Evolutionary conservation across 140 eudicot species (phyloP).

Genomic region (Senecio squalidus): DNA sequence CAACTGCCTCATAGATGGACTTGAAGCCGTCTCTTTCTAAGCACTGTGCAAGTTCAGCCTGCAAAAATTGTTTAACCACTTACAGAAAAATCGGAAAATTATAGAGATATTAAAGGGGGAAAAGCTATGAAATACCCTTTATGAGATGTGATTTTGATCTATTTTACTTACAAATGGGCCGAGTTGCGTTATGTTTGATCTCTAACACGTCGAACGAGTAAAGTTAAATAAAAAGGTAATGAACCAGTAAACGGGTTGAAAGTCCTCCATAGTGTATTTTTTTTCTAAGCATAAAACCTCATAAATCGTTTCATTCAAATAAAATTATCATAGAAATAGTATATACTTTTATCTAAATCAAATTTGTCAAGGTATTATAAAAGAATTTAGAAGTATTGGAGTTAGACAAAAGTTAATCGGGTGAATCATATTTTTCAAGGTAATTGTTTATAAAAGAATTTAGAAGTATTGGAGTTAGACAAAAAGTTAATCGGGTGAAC

Average conservation of each 20-base stretch:
- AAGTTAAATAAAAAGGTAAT: not conserved
- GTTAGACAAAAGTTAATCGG: too few relatives aligned
- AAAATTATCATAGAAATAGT: not conserved
- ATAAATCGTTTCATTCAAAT: not conserved
- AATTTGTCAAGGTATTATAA: too few relatives aligned
- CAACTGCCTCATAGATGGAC: slow-evolving; percentile 77
- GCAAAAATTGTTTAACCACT: not conserved
- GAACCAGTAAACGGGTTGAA: not conserved
- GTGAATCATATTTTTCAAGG: too few relatives aligned
- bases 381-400: too few relatives aligned
- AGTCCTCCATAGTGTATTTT: not conserved
- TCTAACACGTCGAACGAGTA: not conserved
- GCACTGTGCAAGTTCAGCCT: slow-evolving; percentile 92
- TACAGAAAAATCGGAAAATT: not conserved
- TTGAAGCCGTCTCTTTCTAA: slow-evolving; percentile 88
- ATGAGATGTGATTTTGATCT: not conserved
- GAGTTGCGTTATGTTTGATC: not conserved
- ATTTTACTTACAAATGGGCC: not conserved
- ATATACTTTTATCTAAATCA: not conserved
- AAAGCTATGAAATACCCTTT: not conserved
- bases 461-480: too few relatives aligned
- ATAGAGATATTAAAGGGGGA: not conserved
- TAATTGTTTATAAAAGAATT: too few relatives aligned
- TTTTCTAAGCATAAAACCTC: not conserved
- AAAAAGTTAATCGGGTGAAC: too few relatives aligned